Evolutionary conservation across 345 rosid genomes (phyloP).

Genomic region (Eucalyptus marginata): DNA sequence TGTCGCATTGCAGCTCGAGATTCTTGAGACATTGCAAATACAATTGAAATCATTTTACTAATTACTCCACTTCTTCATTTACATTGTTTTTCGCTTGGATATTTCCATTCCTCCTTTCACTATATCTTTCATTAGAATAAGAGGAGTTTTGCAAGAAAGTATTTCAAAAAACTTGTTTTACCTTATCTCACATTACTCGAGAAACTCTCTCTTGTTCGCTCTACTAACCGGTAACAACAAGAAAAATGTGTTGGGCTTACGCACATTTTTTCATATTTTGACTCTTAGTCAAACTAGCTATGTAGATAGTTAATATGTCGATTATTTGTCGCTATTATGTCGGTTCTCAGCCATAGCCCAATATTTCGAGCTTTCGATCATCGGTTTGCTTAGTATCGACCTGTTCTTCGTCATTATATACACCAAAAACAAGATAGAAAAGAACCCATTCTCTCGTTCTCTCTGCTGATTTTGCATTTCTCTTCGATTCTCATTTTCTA

Average conservation of each 20-base stretch:
- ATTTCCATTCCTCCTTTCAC: neutral
- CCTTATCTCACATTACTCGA: neutral
- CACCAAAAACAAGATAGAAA: neutral
- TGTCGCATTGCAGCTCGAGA: too few species aligned
- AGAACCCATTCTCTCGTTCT: neutral
- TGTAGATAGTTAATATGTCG: neutral
- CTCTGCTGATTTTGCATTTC: neutral
- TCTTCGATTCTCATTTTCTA: neutral
- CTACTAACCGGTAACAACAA: neutral
- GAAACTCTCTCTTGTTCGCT: neutral
- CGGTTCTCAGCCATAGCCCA: neutral
- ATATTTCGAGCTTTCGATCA: too few species aligned
- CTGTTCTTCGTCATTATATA: neutral
- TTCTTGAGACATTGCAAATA: neutral
- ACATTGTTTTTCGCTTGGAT: neutral
- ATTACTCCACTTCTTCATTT: neutral
- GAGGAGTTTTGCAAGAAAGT: neutral
- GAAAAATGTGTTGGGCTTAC: neutral
- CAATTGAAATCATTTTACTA: fast-evolving
- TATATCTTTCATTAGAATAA: neutral
- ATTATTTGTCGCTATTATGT: neutral
- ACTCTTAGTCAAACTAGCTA: neutral
- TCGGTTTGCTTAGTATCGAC: neutral
- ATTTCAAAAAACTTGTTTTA: neutral
- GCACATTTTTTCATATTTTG: neutral